A percentile compares a stretch with the other conserved stretches of the same genome.
phyloP scores from a whole-genome alignment of 257 asterid genomes.

The Primulina eburnea region DNA sequence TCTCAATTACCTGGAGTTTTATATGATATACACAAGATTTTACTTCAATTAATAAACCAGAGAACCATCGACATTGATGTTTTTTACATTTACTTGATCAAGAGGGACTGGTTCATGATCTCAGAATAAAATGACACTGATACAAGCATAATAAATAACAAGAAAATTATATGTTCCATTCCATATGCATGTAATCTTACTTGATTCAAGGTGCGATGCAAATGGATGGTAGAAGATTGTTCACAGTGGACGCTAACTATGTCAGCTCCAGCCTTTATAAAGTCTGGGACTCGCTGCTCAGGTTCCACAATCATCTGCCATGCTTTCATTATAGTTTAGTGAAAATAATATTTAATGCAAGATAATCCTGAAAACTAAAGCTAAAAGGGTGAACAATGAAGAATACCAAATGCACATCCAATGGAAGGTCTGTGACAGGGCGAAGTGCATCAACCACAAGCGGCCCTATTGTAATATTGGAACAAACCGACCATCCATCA shows the following conservation, averaged over 20 bases:
- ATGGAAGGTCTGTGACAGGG: constrained; percentile 94
- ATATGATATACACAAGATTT: constrained; percentile 3
- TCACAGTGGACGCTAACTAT: constrained; percentile 96
- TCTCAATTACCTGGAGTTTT: constrained; percentile 6
- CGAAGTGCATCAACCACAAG: constrained; percentile 88
- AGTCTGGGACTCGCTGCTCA: constrained; percentile 95
- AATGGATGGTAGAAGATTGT: constrained; percentile 95
- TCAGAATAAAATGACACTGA: background rate
- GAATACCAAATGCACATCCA: constrained; percentile 97
- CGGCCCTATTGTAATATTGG: constrained; percentile 99
- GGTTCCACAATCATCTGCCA: constrained; percentile 99
- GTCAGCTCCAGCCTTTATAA: constrained; percentile 98
- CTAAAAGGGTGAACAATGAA: constrained; percentile 15
- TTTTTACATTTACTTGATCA: background rate
- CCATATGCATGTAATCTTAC: constrained; percentile 42
- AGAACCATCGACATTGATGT: background rate
- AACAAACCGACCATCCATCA: constrained; percentile 98
- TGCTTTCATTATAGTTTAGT: constrained; percentile 32
- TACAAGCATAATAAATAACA: background rate
- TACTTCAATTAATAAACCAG: background rate
- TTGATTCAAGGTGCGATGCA: constrained; percentile 88
- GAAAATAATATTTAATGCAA: constrained; percentile 19
- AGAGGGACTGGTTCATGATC: background rate
- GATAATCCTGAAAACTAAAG: constrained; percentile 17
- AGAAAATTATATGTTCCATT: background rate